Conservation (phyloP, 208 protist genomes). For the Crithidia thermophila region DNA sequence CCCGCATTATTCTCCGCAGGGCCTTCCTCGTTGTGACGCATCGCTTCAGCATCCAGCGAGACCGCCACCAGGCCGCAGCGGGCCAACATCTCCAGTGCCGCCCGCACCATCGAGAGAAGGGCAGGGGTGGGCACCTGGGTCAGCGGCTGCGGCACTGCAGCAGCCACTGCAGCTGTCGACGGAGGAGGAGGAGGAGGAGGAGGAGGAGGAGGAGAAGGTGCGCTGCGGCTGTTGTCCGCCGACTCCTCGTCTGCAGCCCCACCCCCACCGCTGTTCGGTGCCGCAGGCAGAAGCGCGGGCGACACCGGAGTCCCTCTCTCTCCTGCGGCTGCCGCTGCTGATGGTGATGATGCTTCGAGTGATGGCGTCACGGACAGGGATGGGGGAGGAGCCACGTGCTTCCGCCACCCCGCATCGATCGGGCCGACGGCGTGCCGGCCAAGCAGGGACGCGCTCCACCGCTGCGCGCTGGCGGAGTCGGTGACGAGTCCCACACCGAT, state of each 20-base stretch:
- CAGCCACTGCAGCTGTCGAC: background rate
- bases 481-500: conserved; percentile 71
- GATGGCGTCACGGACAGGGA: too few species aligned
- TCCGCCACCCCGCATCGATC: conserved; percentile 36
- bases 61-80: conserved; percentile 24
- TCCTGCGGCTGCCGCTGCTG: too few species aligned
- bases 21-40: background rate
- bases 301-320: too few species aligned
- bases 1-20: background rate
- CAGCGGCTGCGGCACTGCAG: too few species aligned
- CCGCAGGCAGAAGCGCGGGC: too few species aligned
- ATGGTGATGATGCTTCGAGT: too few species aligned
- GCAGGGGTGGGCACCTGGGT: conserved; percentile 15
- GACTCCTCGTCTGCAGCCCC: background rate
- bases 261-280: too few species aligned
- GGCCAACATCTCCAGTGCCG: conserved; percentile 19
- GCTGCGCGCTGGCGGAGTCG: conserved; percentile 33
- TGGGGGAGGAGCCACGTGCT: background rate
- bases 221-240: conserved; percentile 15
- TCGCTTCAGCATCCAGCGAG: background rate
- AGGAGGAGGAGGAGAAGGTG: too few species aligned
- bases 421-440: conserved; percentile 48
- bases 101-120: conserved; percentile 17
- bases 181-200: background rate
- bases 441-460: conserved; percentile 60